Conservation (phyloP, 1,139 yeast species). For the Pneumocystis murina region DNA sequence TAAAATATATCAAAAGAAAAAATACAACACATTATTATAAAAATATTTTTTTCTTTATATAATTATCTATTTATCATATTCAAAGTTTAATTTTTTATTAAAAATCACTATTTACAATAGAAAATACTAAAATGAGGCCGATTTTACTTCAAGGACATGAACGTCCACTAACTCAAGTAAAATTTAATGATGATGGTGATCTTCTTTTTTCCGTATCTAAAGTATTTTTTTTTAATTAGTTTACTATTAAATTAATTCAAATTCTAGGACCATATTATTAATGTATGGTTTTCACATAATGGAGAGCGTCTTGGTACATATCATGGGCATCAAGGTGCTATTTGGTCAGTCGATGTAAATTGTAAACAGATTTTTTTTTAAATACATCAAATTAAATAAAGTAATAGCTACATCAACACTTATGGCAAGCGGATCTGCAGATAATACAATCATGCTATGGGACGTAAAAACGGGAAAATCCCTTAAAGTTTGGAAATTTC, state of each 20-base stretch:
- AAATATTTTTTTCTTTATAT: background rate
- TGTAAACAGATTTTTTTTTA: slow-evolving; percentile 7
- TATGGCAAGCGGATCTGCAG: slow-evolving; percentile 85
- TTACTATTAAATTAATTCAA: background rate
- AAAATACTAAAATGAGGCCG: slow-evolving; percentile 2
- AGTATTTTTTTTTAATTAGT: slow-evolving; percentile 39
- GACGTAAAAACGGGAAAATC: slow-evolving; percentile 63
- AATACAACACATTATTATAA: background rate
- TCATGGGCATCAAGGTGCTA: slow-evolving; percentile 81
- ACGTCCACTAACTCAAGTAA: slow-evolving; percentile 19
- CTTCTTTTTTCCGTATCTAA: slow-evolving; percentile 82
- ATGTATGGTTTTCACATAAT: slow-evolving; percentile 86
- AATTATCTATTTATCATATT: background rate
- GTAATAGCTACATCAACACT: slow-evolving; percentile 34
- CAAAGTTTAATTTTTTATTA: background rate
- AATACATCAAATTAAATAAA: background rate
- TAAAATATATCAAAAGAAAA: background rate
- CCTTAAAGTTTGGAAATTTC: slow-evolving; percentile 57
- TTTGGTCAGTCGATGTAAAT: slow-evolving; percentile 90
- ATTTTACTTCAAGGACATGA: slow-evolving; percentile 18
- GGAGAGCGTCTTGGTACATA: slow-evolving; percentile 96
- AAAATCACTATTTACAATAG: background rate
- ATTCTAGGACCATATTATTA: slow-evolving; percentile 24
- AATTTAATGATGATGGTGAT: slow-evolving; percentile 60
- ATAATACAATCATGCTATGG: slow-evolving; percentile 77